A percentile compares a stretch with the other conserved stretches of the same genome.
phyloP scores from a whole-genome alignment of 2,329 filamentous ascomycete species.

The Epichloe festucae region DNA sequence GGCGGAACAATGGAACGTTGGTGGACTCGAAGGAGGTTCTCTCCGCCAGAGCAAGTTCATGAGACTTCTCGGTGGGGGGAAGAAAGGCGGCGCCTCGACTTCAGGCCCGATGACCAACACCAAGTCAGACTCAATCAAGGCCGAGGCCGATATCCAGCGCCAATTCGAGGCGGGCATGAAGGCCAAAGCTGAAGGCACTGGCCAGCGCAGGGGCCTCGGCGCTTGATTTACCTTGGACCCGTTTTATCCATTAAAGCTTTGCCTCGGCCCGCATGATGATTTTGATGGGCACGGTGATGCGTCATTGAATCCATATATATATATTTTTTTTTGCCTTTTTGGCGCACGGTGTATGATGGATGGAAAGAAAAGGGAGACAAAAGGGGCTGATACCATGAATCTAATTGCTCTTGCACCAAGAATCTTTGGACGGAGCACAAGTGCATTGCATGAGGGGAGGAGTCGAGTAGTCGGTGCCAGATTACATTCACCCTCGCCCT shows the following conservation, averaged over 20 bases:
- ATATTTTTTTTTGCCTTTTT: background rate
- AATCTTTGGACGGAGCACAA: background rate
- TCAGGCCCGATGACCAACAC: slow-evolving; percentile 11
- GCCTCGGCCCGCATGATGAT: too few relatives aligned
- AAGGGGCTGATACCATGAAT: background rate
- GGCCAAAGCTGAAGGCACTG: slow-evolving; percentile 39
- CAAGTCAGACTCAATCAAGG: slow-evolving; percentile 24
- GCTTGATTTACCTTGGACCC: slow-evolving; percentile 22
- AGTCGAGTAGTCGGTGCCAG: too few relatives aligned
- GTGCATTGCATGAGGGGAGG: background rate
- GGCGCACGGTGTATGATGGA: background rate
- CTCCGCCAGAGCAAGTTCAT: slow-evolving; percentile 43
- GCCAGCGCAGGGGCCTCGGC: slow-evolving; percentile 38
- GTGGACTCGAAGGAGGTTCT: slow-evolving; percentile 35
- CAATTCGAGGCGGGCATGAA: slow-evolving; percentile 45
- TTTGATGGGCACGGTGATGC: too few relatives aligned
- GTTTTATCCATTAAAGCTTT: background rate
- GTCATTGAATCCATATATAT: background rate
- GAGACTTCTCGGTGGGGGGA: slow-evolving; percentile 39
- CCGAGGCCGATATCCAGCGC: slow-evolving; percentile 40
- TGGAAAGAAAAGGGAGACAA: background rate
- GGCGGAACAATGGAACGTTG: slow-evolving; percentile 39
- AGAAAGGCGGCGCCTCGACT: slow-evolving; percentile 26
- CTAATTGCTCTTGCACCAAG: background rate
- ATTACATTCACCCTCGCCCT: too few relatives aligned